Evolutionary conservation across 768 basidiomycete species (phyloP).

Genomic region (Neoboletus subvelutipes): DNA sequence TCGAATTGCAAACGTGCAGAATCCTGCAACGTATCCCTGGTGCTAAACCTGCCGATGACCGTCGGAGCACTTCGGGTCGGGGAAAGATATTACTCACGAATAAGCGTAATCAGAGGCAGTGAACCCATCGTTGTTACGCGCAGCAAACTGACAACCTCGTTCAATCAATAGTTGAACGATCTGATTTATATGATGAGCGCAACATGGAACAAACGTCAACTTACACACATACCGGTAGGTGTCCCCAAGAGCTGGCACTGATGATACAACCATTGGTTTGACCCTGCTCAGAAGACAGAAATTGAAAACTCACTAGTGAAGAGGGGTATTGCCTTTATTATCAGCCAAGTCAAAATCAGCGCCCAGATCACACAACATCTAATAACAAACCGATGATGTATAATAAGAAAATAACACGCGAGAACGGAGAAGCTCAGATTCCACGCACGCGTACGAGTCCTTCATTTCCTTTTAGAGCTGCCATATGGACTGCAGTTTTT

Average conservation of each 20-base stretch:
- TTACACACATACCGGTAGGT: constrained; percentile 60
- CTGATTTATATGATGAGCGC: constrained; percentile 35
- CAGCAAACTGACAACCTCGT: constrained; percentile 79
- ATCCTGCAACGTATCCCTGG: constrained; percentile 75
- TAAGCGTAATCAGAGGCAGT: constrained; percentile 93
- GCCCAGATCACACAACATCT: constrained; percentile 91
- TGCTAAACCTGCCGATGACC: constrained; percentile 53
- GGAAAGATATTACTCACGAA: constrained; percentile 19
- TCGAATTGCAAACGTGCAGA: constrained; percentile 79
- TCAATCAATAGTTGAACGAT: constrained; percentile 86
- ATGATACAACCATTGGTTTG: constrained; percentile 9
- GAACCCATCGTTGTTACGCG: constrained; percentile 88
- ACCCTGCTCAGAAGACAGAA: background rate
- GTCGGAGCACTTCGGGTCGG: constrained; percentile 2
- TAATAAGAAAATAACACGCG: constrained; percentile 16
- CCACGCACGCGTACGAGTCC: constrained; percentile 77
- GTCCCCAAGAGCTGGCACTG: constrained; percentile 88
- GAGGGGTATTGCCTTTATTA: constrained; percentile 86
- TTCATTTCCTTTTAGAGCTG: constrained; percentile 86
- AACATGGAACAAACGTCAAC: background rate
- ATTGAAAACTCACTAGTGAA: constrained; percentile 75
- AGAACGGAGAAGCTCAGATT: constrained; percentile 10
- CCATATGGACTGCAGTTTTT: constrained; percentile 87
- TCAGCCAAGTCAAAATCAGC: constrained; percentile 91
- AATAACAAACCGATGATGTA: constrained; percentile 8